A percentile compares a stretch with the other conserved stretches of the same genome.
Conservation (phyloP, 1,139 yeast genomes). For the Keqinozyma sinolaborantium region DNA sequence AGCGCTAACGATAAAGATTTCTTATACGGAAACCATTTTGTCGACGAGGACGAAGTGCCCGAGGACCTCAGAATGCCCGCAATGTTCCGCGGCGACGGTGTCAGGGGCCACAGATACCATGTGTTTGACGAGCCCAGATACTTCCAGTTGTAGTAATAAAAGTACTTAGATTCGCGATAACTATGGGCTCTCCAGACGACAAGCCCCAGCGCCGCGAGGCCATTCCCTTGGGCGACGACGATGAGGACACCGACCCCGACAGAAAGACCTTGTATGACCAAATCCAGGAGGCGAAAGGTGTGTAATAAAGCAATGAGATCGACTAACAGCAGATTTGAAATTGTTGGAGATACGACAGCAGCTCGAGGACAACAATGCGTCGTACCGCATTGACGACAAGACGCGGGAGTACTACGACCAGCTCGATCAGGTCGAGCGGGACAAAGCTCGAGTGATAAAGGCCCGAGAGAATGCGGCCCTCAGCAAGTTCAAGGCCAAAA, state of each 20-base stretch:
- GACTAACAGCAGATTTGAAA: constrained; percentile 19
- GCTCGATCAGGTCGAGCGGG: constrained; percentile 14
- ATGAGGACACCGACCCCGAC: constrained; percentile 11
- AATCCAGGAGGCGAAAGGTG: constrained; percentile 30
- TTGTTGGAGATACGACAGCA: constrained; percentile 31
- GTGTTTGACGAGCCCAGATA: constrained; percentile 91
- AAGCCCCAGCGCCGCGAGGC: background rate
- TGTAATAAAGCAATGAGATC: constrained; percentile 9
- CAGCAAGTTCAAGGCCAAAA: constrained; percentile 5
- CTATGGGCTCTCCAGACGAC: background rate
- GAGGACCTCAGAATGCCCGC: constrained; percentile 73
- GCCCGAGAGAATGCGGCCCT: constrained; percentile 8
- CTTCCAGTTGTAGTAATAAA: constrained; percentile 29
- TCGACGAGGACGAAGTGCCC: constrained; percentile 56
- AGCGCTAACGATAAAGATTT: constrained; percentile 36
- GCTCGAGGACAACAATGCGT: constrained; percentile 33
- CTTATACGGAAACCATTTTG: constrained; percentile 52
- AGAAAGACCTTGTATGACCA: constrained; percentile 37
- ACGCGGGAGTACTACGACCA: constrained; percentile 25
- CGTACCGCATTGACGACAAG: constrained; percentile 31
- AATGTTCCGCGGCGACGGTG: constrained; percentile 88
- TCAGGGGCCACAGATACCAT: constrained; percentile 89
- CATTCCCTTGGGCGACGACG: background rate
- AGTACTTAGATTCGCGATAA: background rate
- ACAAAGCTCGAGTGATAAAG: constrained; percentile 10